Conservation (phyloP, 1,139 yeast genomes). For the Saccharomyces uvarum region DNA sequence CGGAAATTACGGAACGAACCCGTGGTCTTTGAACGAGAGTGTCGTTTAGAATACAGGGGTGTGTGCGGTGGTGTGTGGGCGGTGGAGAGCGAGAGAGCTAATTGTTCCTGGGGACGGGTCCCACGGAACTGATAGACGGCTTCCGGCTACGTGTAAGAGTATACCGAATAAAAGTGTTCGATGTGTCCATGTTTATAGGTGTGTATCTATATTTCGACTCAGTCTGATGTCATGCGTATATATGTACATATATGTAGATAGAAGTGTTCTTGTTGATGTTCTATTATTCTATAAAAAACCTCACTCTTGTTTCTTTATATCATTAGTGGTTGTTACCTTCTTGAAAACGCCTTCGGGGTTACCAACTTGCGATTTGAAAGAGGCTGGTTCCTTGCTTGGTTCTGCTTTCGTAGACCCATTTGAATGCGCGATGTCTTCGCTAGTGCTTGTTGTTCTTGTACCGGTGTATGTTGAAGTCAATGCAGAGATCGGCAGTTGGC, state of each 20-base stretch:
- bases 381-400: not conserved
- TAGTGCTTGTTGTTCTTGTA: not conserved
- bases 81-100: not conserved
- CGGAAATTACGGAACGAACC: not conserved
- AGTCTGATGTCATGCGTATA: not conserved
- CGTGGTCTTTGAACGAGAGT: not conserved
- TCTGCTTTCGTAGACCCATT: not conserved
- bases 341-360: not conserved
- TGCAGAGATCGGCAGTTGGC: not conserved
- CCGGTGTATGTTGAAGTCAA: not conserved
- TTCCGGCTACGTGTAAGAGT: not conserved
- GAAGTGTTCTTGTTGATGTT: not conserved
- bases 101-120: not conserved
- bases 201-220: not conserved
- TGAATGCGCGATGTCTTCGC: not conserved
- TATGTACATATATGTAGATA: not conserved
- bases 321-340: not conserved
- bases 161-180: not conserved
- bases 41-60: not conserved
- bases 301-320: not conserved
- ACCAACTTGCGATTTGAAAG: not conserved
- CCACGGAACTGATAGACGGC: too few relatives aligned
- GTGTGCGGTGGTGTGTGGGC: not conserved
- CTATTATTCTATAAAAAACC: not conserved
- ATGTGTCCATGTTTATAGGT: not conserved